These are phyloP conservation scores for Pelargonium australe DNA, from an alignment of 441 rosid species.

Conservation along the genomic window DNA sequence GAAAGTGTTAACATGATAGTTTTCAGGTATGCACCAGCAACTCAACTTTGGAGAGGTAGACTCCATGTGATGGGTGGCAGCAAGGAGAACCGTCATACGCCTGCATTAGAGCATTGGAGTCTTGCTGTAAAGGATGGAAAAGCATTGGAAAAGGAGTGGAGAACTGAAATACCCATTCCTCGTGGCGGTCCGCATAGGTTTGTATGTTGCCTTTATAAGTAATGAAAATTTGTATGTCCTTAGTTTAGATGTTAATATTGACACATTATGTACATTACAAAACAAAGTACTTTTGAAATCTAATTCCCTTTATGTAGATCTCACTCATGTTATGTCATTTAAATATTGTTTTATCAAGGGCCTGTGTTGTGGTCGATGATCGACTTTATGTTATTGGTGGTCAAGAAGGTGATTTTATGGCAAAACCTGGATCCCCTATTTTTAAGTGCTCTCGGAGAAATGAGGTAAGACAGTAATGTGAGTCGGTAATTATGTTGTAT, in stretches of 20 bases:
- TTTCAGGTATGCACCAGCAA: slow-evolving; percentile 90
- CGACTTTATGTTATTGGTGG: slow-evolving; percentile 77
- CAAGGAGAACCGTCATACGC: slow-evolving; percentile 81
- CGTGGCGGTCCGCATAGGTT: slow-evolving; percentile 97
- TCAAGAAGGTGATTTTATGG: slow-evolving; percentile 99
- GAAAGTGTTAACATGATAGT: slow-evolving; percentile 10
- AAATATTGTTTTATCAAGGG: slow-evolving; percentile 35
- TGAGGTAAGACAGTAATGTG: slow-evolving; percentile 41
- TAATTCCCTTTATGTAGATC: too few relatives aligned
- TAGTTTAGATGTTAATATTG: too few relatives aligned
- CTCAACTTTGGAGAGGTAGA: slow-evolving; percentile 93
- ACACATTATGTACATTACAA: too few relatives aligned
- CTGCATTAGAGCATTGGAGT: slow-evolving; percentile 87
- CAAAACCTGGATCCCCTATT: slow-evolving; percentile 92
- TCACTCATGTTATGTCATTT: background rate
- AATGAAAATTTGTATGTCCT: slow-evolving; percentile 3
- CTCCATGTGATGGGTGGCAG: slow-evolving; percentile 99
- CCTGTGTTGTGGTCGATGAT: slow-evolving; percentile 67
- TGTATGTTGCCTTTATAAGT: slow-evolving; percentile 12
- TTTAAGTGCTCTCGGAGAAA: slow-evolving; percentile 86
- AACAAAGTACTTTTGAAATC: too few relatives aligned
- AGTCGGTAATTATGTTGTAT: too few relatives aligned
- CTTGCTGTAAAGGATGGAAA: slow-evolving; percentile 80
- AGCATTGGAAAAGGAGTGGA: slow-evolving; percentile 75
- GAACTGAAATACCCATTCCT: slow-evolving; percentile 77